Evolutionary conservation across 257 asterid genomes (phyloP).

Genomic region (Coffea eugenioides): DNA sequence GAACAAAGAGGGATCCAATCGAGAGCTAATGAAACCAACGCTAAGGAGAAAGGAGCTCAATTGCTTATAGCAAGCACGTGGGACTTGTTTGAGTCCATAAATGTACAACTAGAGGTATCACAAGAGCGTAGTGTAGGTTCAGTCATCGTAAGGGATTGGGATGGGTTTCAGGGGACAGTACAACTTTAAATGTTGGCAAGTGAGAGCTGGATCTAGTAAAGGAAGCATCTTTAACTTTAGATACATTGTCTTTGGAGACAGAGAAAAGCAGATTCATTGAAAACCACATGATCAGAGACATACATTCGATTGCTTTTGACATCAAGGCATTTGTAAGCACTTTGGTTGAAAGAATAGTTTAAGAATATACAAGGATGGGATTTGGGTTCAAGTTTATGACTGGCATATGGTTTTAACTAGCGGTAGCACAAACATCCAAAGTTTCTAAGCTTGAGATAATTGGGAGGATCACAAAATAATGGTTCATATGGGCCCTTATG

Average conservation of each 20-base stretch:
- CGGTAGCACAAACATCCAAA: conserved; percentile 14
- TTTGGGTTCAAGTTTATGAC: neutral
- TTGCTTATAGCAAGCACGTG: too few species aligned
- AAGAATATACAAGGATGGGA: conserved; percentile 14
- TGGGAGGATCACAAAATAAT: neutral
- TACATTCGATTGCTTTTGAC: neutral
- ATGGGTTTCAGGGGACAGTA: neutral
- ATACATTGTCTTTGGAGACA: too few species aligned
- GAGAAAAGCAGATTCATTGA: neutral
- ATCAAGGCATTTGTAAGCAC: conserved; percentile 2
- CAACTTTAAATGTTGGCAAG: neutral
- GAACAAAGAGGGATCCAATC: too few species aligned
- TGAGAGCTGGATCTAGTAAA: neutral
- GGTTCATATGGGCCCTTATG: neutral
- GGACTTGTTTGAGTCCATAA: too few species aligned
- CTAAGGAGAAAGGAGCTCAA: too few species aligned
- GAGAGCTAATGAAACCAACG: too few species aligned
- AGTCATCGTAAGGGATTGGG: too few species aligned
- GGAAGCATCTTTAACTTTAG: neutral
- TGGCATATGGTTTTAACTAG: conserved; percentile 5
- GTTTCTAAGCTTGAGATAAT: neutral
- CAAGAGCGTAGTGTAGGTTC: too few species aligned
- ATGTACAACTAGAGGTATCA: too few species aligned
- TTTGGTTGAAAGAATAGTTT: neutral
- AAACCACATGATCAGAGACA: neutral